These are phyloP conservation scores for Cladochytrium tenue DNA, from an alignment of 371 early-diverging fungal genomes.

Conservation along the genomic window DNA sequence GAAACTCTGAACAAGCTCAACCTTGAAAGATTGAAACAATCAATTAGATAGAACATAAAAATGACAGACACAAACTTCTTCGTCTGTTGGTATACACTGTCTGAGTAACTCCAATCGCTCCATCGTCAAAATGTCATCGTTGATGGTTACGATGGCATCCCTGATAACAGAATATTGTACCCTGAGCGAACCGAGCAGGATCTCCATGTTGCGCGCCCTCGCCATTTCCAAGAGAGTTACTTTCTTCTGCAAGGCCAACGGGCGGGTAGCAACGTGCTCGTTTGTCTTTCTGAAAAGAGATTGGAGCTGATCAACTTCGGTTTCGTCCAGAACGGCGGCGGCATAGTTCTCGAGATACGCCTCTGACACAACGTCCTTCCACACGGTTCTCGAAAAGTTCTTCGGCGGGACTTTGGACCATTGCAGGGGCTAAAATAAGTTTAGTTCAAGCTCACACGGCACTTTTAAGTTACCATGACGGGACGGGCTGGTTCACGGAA, in stretches of 20 bases:
- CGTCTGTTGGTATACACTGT: conserved; percentile 36
- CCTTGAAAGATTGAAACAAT: conserved; percentile 7
- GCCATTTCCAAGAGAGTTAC: conserved; percentile 35
- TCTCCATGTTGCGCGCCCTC: conserved; percentile 36
- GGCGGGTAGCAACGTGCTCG: background rate
- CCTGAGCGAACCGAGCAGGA: conserved; percentile 15
- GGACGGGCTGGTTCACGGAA: too few species aligned
- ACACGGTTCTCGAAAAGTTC: conserved; percentile 25
- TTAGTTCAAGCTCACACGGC: too few species aligned
- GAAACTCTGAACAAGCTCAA: conserved; percentile 65
- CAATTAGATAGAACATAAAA: too few species aligned
- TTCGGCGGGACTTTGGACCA: conserved; percentile 41
- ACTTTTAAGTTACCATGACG: too few species aligned
- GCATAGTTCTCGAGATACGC: conserved; percentile 21
- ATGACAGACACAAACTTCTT: too few species aligned
- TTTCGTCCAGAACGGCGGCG: conserved; percentile 20
- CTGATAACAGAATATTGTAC: conserved; percentile 16
- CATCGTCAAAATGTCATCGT: conserved; percentile 31
- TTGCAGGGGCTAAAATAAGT: conserved; percentile 30
- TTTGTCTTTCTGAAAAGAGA: conserved; percentile 16
- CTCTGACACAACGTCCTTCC: conserved; percentile 35
- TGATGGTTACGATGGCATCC: conserved; percentile 33
- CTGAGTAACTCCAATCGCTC: conserved; percentile 29
- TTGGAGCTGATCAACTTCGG: conserved; percentile 30
- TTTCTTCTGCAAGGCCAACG: conserved; percentile 13